phyloP scores from a whole-genome alignment of 306 rosid species.

The Prunus fruticosa region DNA sequence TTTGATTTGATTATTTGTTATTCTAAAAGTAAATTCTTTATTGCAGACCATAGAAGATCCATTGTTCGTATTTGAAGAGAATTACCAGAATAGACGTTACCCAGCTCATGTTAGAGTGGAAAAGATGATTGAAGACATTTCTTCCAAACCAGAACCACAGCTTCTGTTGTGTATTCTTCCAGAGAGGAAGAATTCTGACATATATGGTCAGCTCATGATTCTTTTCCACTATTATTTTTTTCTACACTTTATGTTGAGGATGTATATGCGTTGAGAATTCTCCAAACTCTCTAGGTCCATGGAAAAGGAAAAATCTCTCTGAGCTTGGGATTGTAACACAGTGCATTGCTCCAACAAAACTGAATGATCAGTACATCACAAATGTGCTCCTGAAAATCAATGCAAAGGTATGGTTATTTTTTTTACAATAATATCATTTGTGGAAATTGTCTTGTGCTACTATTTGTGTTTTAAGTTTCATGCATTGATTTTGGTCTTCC shows the following conservation, averaged over 20 bases:
- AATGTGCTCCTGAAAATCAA: conserved; percentile 47
- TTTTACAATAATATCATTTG: neutral
- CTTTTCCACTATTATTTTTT: neutral
- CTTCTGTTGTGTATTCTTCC: conserved; percentile 49
- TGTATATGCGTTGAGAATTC: neutral
- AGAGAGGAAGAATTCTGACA: conserved; percentile 41
- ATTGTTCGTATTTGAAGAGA: conserved; percentile 22
- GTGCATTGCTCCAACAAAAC: conserved; percentile 40
- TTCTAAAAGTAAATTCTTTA: neutral
- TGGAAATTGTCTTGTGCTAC: neutral
- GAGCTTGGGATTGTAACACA: conserved; percentile 37
- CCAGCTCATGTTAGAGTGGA: conserved; percentile 33
- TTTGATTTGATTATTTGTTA: conserved; percentile 3
- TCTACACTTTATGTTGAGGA: neutral
- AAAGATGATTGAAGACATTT: conserved; percentile 7
- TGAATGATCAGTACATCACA: conserved; percentile 43
- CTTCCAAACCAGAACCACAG: neutral
- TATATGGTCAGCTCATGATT: conserved; percentile 34
- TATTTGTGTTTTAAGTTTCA: neutral
- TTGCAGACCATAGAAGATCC: conserved; percentile 21
- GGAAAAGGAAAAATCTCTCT: conserved; percentile 39
- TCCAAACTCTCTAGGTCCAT: conserved; percentile 35
- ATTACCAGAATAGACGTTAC: neutral
- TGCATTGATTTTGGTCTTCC: neutral
- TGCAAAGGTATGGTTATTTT: conserved; percentile 37